A percentile compares a stretch with the other conserved stretches of the same genome.
phyloP scores from a whole-genome alignment of 805 yeast species.

The Spathaspora passalidarum region DNA sequence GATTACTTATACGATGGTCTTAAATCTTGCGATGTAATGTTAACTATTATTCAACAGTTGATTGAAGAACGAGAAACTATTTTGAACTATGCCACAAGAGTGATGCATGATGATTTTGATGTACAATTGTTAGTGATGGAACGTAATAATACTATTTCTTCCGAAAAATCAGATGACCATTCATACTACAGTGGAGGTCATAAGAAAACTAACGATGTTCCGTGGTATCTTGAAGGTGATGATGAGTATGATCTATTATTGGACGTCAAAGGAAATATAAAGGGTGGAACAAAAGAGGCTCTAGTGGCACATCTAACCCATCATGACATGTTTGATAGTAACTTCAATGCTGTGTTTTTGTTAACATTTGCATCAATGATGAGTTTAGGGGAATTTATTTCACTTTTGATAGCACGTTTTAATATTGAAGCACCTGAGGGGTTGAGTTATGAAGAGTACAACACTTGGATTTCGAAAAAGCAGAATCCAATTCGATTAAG shows the following conservation, averaged over 20 bases:
- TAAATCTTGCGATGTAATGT: slow-evolving; percentile 31
- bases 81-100: slow-evolving; percentile 69
- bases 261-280: slow-evolving; percentile 67
- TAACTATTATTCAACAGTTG: slow-evolving; percentile 50
- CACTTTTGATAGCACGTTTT: slow-evolving; percentile 60
- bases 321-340: slow-evolving; percentile 60
- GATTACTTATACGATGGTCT: slow-evolving; percentile 35
- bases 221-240: slow-evolving; percentile 74
- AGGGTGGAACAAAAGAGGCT: slow-evolving; percentile 82
- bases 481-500: slow-evolving; percentile 63
- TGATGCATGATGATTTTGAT: slow-evolving; percentile 71
- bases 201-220: slow-evolving; percentile 41
- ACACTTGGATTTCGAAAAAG: slow-evolving; percentile 70
- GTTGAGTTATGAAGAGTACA: slow-evolving; percentile 75
- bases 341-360: slow-evolving; percentile 66
- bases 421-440: slow-evolving; percentile 83
- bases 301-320: slow-evolving; percentile 77
- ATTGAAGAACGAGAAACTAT: slow-evolving; percentile 70
- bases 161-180: slow-evolving; percentile 36
- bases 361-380: slow-evolving; percentile 75
- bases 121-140: slow-evolving; percentile 52
- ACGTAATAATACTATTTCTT: slow-evolving; percentile 38
- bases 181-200: slow-evolving; percentile 32
- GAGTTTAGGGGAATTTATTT: slow-evolving; percentile 60
- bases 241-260: slow-evolving; percentile 53